Base-by-base conservation (phyloP, 345 rosid species). In the Brassica rapa region DNA sequence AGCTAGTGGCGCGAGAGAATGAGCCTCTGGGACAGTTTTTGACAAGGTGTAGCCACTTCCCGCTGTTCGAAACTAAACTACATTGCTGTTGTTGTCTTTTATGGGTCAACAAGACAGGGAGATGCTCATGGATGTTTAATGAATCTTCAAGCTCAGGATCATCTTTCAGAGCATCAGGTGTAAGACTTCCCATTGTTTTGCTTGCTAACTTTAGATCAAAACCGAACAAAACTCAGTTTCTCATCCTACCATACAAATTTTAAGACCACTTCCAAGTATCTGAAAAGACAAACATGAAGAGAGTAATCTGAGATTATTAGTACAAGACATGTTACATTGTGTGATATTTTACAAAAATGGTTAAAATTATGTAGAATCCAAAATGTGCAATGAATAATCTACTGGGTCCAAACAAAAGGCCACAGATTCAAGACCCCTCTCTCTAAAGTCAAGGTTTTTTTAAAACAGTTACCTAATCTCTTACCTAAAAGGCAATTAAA, bases 21-120 rank as follows among this genome's bases (percentile, higher is more conserved):
- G 88, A 84, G 15, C 81, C 86, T 76, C 84, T 86, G 25, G 83
- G 76, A 73, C 85, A 77, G 66, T 85, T 85, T 73, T 82, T 85
- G 76, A 85, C 84, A 49, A 74, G 74, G 67, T 82, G 88, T 53
- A 87, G 74, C 86, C 87, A 84, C 84, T 84, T 86, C 49, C 84
- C 83, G 49, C 23, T 59, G 49, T 87, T 87, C 30, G 87, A 74
- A 65, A 84, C 75, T 49, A 86, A n/a, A 46, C 78, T 33, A 51
- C 71, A 78, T 55, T 83, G 86, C 55, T 85, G 81, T 49, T 83
- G 86, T 49, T 85, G 81, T 71, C 85, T 81, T 71, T 79, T 72
- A 82, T 77, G 85, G 51, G 83, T 84, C 75, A 77, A 77, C 79
- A 83, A 72, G 81, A 23, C 76, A 24, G 76, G 72, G 43, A 67